These are phyloP conservation scores for Pluteus cervinus DNA, from an alignment of 768 basidiomycete genomes.

Conservation along the genomic window DNA sequence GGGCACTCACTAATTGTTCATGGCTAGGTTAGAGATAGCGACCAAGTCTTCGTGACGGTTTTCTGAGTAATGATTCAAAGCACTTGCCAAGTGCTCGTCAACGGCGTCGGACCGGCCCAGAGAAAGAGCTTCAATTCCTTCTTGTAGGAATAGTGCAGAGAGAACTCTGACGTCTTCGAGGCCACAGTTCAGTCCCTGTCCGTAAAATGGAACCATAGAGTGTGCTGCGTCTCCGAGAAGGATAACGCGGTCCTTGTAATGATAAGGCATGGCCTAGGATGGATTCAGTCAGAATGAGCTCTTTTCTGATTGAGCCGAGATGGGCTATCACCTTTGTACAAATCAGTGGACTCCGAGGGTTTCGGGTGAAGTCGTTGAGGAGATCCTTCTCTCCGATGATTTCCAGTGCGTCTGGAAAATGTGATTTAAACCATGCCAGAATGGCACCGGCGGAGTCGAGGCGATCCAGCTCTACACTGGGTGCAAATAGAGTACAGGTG, in stretches of 20 bases:
- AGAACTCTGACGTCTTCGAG: slow-evolving; percentile 95
- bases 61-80: slow-evolving; percentile 74
- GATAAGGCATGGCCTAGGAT: slow-evolving; percentile 75
- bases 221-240: slow-evolving; percentile 94
- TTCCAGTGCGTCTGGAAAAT: slow-evolving; percentile 86
- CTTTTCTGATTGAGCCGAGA: neutral
- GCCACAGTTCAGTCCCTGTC: slow-evolving; percentile 97
- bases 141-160: slow-evolving; percentile 63
- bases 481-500: slow-evolving; percentile 94
- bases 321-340: slow-evolving; percentile 69
- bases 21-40: slow-evolving; percentile 88
- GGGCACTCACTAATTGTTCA: slow-evolving; percentile 89
- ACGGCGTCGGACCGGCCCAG: slow-evolving; percentile 26
- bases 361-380: slow-evolving; percentile 70
- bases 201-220: slow-evolving; percentile 98
- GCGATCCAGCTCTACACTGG: slow-evolving; percentile 67
- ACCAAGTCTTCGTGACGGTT: slow-evolving; percentile 82
- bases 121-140: slow-evolving; percentile 51
- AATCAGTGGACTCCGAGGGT: slow-evolving; percentile 86
- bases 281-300: too few species aligned
- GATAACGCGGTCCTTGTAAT: slow-evolving; percentile 82
- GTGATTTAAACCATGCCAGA: slow-evolving; percentile 67
- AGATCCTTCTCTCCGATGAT: slow-evolving; percentile 80
- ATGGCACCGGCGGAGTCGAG: slow-evolving; percentile 53
- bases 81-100: slow-evolving; percentile 56